Evolutionary conservation across 176 grass and related monocot genomes (phyloP).

Genomic region (Urochloa ruziziensis): DNA sequence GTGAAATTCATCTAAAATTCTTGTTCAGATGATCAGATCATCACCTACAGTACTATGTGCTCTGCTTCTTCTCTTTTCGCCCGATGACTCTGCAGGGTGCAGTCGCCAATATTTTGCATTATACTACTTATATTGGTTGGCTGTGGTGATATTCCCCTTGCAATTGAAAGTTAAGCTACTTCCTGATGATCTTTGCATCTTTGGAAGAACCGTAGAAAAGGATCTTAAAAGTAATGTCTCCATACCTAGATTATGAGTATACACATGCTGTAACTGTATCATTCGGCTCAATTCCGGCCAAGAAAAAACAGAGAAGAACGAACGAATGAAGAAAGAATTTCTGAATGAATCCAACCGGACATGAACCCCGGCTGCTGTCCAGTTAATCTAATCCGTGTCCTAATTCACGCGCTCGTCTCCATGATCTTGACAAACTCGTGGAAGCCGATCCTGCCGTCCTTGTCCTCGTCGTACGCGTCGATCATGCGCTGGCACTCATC

Average conservation of each 20-base stretch:
- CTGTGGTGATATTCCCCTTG: not conserved
- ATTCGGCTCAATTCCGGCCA: conserved; percentile 33
- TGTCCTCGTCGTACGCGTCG: conserved; percentile 57
- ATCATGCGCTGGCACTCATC: conserved; percentile 73
- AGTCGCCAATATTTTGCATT: not conserved
- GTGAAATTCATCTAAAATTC: not conserved
- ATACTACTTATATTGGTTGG: too few relatives aligned
- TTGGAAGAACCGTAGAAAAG: not conserved
- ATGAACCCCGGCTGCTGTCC: not conserved
- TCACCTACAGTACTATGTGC: too few relatives aligned
- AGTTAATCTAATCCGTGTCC: not conserved
- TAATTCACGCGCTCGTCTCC: conserved; percentile 41
- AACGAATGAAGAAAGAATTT: conserved; percentile 32
- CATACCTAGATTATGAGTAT: not conserved
- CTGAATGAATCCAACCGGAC: not conserved
- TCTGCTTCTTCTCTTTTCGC: too few relatives aligned
- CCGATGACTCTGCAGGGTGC: not conserved
- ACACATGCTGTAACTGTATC: not conserved
- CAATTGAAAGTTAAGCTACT: not conserved
- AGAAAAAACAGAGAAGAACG: conserved; percentile 18
- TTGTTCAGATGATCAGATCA: not conserved
- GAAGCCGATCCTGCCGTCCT: conserved; percentile 78
- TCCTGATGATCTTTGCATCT: not conserved
- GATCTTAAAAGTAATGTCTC: not conserved
- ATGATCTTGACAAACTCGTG: conserved; percentile 67